Base-by-base conservation (phyloP, 106 monocot genomes). In the Chionographis japonica region DNA sequence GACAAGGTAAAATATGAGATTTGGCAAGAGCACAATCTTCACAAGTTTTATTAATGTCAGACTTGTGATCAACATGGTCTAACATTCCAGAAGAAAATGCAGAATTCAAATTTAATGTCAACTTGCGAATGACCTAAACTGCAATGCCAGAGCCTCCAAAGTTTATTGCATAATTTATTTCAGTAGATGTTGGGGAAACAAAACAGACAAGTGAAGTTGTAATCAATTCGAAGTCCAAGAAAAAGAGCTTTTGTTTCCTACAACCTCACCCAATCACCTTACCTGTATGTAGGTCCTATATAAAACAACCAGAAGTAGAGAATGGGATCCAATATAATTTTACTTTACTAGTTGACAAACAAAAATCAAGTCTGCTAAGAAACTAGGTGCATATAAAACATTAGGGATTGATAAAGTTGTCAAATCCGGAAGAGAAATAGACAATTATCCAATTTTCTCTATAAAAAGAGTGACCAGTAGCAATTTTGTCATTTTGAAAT, bases 301-400 rank as follows among this genome's bases (percentile, higher is more conserved):
- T 72, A 9, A 53, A 9, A 72, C 72, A 72, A 62, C 62, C 62
- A 62, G 36, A 52, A 53, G 50, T 49, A 42, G 46, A 66, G 35
- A 66, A 74, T 12, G 35, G 50, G 56, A 63, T n/a, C n/a, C 18
- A 1, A 27, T 42, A 66, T 8, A 74, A 66, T 74, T 74, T 58
- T 74, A 56, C 3, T 63, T 27, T 27, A 27, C 27, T 27, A 27
- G 27, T 27, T 27, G 0, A 0, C 27, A 27, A 27, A 27, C 27
- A 14, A 11, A 39, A 42, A 63, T 63, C 3, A 63, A 40, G 41
- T 40, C 41, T 13, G 63, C 42, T 13, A 40, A 41, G 8, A 63
- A 4, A 15, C 16, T 63, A 4, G 63, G 40, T 0, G 3, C 63
- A 74, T 66, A 66, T 36, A 59, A 58, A 11, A 66, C 57, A 58